Base-by-base conservation (phyloP, 495 filamentous ascomycete species). In the Tuber melanosporum region DNA sequence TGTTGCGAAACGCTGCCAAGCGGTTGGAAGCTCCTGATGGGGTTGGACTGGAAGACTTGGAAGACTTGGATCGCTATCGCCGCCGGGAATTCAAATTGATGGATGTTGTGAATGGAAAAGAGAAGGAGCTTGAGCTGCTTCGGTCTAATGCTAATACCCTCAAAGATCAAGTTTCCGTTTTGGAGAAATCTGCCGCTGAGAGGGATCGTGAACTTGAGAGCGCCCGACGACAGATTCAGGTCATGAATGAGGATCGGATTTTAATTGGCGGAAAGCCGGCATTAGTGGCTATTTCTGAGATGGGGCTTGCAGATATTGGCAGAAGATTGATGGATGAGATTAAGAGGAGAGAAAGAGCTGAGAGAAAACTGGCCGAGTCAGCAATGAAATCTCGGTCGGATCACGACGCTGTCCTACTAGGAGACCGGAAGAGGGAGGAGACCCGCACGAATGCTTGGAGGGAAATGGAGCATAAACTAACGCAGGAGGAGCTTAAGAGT, bases 101-200 rank as follows among this genome's bases (percentile, higher is more conserved):
- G 20, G 73, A 74, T 3, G 74, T 77, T 6, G 72, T 83, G 15
- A 78, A 83, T 20, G 81, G 78, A 22, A 83, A 80, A 41, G 82
- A 81, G 62, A 78, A 80, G 32, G 81, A 83, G 71, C 69, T 83
- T n/a, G 82, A 83, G 62, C 74, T 79, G 20, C 46, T 81, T 14
- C 73, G 81, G 20, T 73, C 69, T 3, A 75, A 79, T 73, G 81
- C 62, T 20, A 76, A 82, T 74, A 73, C 57, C 12, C 71, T 78
- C 10, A 72, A 70, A 20, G 76, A 77, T 26, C 75, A 62, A 69
- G 70, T 83, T 14, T 57, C 71, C 20, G 49, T 32, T n/a, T 45
- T 83, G 71, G 81, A 83, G 69, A 41, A 71, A 22, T 71, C 52
- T 69, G 47, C 83, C 10, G 47, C 57, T 14, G 78, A 83, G 39